Conservation (phyloP, 2,329 filamentous ascomycete species). For the Neofusicoccum kwambonambiense region DNA sequence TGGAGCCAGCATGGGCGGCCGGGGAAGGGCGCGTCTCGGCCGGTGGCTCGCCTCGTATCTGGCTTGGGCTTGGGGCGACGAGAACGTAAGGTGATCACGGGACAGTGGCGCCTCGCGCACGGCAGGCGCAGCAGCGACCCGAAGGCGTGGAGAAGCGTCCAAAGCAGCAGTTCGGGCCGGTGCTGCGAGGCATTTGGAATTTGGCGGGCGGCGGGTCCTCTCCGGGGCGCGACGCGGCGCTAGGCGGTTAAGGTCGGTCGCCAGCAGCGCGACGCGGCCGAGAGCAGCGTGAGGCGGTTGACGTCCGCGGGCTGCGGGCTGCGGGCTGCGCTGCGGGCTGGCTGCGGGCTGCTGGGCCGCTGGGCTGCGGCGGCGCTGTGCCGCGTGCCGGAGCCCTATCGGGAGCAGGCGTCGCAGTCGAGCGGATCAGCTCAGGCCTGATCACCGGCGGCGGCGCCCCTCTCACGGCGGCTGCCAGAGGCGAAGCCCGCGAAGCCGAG, state of each 20-base stretch:
- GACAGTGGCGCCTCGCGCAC: neutral
- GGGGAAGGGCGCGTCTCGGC: neutral
- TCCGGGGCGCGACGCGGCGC: neutral
- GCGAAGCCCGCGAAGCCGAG: neutral
- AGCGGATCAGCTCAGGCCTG: constrained; percentile 1
- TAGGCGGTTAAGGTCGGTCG: neutral
- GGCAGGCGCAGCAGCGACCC: neutral
- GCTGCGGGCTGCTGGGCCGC: neutral
- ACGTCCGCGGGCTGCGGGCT: no score
- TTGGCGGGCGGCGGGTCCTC: neutral
- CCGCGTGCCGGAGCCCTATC: neutral
- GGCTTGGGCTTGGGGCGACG: neutral
- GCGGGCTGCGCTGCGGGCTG: no score
- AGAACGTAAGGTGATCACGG: neutral
- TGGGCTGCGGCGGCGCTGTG: neutral
- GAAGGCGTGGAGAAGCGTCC: neutral
- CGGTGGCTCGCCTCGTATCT: neutral
- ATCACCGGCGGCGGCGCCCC: neutral
- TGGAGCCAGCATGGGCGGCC: neutral
- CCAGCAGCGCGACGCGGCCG: no score
- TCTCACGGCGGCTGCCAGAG: neutral
- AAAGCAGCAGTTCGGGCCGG: constrained; percentile 11
- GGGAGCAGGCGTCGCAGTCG: neutral
- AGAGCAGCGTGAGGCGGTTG: no score
- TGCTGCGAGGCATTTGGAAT: constrained; percentile 11